Conservation (phyloP, 352 stramenopile species). For the Globisporangium cystogenes region DNA sequence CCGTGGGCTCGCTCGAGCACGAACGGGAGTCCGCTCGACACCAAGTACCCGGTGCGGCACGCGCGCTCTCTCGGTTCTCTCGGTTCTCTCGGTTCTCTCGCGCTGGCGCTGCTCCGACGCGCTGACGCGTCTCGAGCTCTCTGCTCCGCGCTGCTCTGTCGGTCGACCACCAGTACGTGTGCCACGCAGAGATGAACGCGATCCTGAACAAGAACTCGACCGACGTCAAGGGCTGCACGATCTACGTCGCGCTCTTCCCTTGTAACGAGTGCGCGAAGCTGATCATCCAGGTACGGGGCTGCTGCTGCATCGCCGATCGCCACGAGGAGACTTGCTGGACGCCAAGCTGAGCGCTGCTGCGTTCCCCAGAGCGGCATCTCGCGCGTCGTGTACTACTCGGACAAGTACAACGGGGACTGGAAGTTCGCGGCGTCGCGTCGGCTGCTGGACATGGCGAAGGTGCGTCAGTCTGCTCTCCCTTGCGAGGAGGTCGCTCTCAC, state of each 20-base stretch:
- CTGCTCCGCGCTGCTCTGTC: not conserved
- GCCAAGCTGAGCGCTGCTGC: slow-evolving; percentile 1
- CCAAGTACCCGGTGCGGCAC: slow-evolving; percentile 91
- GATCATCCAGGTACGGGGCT: slow-evolving; percentile 94
- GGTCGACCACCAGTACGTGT: slow-evolving; percentile 88
- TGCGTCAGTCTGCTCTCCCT: slow-evolving; percentile 9
- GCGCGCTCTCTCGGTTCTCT: not conserved
- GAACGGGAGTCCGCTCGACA: slow-evolving; percentile 84
- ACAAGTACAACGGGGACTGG: slow-evolving; percentile 93
- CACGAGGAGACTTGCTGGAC: no score
- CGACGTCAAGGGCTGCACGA: slow-evolving; percentile 90
- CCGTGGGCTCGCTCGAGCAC: slow-evolving; percentile 88
- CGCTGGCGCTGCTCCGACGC: not conserved
- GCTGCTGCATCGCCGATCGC: no score
- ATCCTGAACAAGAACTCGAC: slow-evolving; percentile 98
- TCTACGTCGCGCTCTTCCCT: slow-evolving; percentile 98
- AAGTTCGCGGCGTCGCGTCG: slow-evolving; percentile 84
- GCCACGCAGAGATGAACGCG: slow-evolving; percentile 98
- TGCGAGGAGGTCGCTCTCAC: not conserved
- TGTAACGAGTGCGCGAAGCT: slow-evolving; percentile 99
- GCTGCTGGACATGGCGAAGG: slow-evolving; percentile 85
- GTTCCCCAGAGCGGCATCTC: slow-evolving; percentile 87
- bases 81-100: not conserved
- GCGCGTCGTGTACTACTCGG: slow-evolving; percentile 94
- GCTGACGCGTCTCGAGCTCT: not conserved